Evolutionary conservation across 768 basidiomycete species (phyloP), one percentile per base, ranked within the genome.

Genomic region (Sporobolomyces phaffii): DNA sequence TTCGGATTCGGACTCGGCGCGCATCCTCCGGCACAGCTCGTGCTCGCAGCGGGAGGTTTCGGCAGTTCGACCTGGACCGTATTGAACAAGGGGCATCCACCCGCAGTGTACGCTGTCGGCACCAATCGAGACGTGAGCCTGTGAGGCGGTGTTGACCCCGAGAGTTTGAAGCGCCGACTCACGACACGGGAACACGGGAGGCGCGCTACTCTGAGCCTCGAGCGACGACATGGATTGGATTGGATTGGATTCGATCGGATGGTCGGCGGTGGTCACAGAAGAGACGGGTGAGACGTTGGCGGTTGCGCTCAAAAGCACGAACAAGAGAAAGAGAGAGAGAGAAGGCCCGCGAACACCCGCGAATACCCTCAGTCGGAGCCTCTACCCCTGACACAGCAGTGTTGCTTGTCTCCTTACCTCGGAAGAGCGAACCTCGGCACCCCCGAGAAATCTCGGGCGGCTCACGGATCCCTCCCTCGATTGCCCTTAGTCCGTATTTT

Each of bases 1-100:
- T 33, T 43, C 2, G 57, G 17, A n/a, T n/a, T n/a, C 10, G 58
- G 34, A 10, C 47, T 20, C 5, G 57, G 58, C 10, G 64, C 45
- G 47, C 65, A 67, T 3, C 34, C 54, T 2, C 60, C 53, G 11
- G 52, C 45, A 40, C 53, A 67, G 5, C 33, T 47, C 17, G 56
- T 29, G 5, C 33, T 47, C 17, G 56, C 29, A 7, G 56, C 24
- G 20, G 31, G 41, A 2, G 31, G 40, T 26, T 24, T 31, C 15
- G 34, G 54, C 18, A 61, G 14, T 36, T 61, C 65, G 65, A 52
- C 36, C n/a, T n/a, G n/a, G n/a, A n/a, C n/a, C 17, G 60, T 67
- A 26, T 62, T 62, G 65, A 67, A 67, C 14, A 67, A 47, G 1
- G 65, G 65, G 28, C 65, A 67, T 11, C 65, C 65, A 3, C 53